Conservation (phyloP, 2,329 filamentous ascomycete species). For the Fusarium sp. region DNA sequence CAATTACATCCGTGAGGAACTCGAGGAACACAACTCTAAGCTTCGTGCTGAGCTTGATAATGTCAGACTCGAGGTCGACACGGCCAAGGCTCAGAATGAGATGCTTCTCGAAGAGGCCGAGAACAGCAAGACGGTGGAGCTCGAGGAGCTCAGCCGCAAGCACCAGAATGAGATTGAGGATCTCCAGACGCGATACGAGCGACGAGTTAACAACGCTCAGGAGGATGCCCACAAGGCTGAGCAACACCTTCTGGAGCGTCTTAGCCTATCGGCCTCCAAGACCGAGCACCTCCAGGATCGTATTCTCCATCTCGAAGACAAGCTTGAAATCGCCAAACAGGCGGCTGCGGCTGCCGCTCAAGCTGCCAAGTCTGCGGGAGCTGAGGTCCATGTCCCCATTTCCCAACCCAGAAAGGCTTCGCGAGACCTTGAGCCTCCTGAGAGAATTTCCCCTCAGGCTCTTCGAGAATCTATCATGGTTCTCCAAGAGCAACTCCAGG, state of each 20-base stretch:
- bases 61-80: slow-evolving; percentile 84
- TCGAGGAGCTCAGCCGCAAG: slow-evolving; percentile 68
- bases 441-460: slow-evolving; percentile 94
- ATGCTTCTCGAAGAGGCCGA: slow-evolving; percentile 87
- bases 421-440: slow-evolving; percentile 71
- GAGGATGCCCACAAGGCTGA: slow-evolving; percentile 89
- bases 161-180: slow-evolving; percentile 81
- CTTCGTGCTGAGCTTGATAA: slow-evolving; percentile 83
- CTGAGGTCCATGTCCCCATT: slow-evolving; percentile 52
- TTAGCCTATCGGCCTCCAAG: slow-evolving; percentile 87
- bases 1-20: slow-evolving; percentile 84
- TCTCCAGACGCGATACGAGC: slow-evolving; percentile 80
- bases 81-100: slow-evolving; percentile 83
- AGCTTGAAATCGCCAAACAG: slow-evolving; percentile 89
- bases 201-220: slow-evolving; percentile 78
- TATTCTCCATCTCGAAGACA: slow-evolving; percentile 87
- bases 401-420: slow-evolving; percentile 43
- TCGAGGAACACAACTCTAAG: slow-evolving; percentile 83
- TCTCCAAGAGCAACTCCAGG: slow-evolving; percentile 95
- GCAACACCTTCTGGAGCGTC: slow-evolving; percentile 83
- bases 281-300: slow-evolving; percentile 89
- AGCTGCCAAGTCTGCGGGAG: slow-evolving; percentile 75
- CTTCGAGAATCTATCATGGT: slow-evolving; percentile 96
- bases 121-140: slow-evolving; percentile 72
- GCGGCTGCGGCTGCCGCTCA: slow-evolving; percentile 87